These are phyloP conservation scores for Ophiostoma ips DNA, from an alignment of 2,329 filamentous ascomycete species.

Conservation along the genomic window DNA sequence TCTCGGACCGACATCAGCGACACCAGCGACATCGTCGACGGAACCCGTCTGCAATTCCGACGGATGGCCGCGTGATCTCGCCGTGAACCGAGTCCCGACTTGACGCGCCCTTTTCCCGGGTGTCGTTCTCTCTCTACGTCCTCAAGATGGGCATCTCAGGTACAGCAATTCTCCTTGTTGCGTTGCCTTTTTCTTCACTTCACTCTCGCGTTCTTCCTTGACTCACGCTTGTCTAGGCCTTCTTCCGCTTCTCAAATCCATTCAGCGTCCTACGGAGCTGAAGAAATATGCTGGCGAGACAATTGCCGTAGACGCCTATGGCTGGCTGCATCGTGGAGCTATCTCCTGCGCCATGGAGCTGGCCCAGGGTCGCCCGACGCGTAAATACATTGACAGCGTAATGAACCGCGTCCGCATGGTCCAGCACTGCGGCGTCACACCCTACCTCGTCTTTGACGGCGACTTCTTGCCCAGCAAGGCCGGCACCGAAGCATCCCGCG, in stretches of 20 bases:
- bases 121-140: background rate
- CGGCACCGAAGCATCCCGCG: slow-evolving; percentile 65
- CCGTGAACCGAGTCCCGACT: background rate
- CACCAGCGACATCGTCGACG: background rate
- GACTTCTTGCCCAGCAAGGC: slow-evolving; percentile 91
- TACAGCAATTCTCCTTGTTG: background rate
- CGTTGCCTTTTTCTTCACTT: background rate
- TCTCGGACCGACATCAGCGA: background rate
- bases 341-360: slow-evolving; percentile 84
- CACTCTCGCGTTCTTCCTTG: too few relatives aligned
- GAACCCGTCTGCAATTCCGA: too few relatives aligned
- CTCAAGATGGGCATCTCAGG: slow-evolving; percentile 15
- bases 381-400: slow-evolving; percentile 78
- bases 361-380: slow-evolving; percentile 74
- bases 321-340: slow-evolving; percentile 91
- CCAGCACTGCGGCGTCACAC: slow-evolving; percentile 82
- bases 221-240: slow-evolving; percentile 43
- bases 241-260: slow-evolving; percentile 85
- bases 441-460: slow-evolving; percentile 91
- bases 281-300: slow-evolving; percentile 81
- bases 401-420: slow-evolving; percentile 90
- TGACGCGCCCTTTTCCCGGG: background rate
- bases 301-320: slow-evolving; percentile 91
- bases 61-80: slow-evolving; percentile 7
- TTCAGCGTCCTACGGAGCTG: slow-evolving; percentile 75